Evolutionary conservation across 495 filamentous ascomycete genomes (phyloP), one percentile per base, ranked within the genome.

Genomic region (Tuber brumale): DNA sequence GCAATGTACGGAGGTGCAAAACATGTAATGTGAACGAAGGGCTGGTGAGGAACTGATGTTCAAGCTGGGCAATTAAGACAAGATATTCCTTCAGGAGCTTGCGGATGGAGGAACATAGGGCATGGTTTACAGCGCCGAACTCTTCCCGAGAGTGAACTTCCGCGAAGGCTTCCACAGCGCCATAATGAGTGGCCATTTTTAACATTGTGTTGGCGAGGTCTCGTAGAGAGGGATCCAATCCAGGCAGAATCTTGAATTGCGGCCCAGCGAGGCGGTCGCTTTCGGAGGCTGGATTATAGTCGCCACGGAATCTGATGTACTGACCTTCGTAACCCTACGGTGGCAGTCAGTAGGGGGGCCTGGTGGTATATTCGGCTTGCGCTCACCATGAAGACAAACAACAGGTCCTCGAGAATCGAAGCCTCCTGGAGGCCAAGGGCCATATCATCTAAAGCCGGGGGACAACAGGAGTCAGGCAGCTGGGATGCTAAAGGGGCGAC

Each of bases 41-140:
- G 81, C 93, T 95, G 45, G 92, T 96, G 71, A 98, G 86, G 77
- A 95, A 90, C 78, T 97, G 94, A 74, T 92, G 91, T 83, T 99
- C 95, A 70, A 99, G 86, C 84, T 99, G 95, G 27, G 93, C 93
- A 71, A 98, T 89, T 79, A 99, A 89, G 61, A 95, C 90, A 70
- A 98, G 85, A 84, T 98, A 97, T 81, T 99, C 95, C 45, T 96
- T 94, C 48, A 99, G 85, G 27, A 95, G 85, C 82, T 94, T 97
- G 70, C 96, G 89, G 71, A 98, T 94, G 1, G 94, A 91, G 9
- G 95, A 94, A 83, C 96, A 97, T 39, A 99, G 86, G 3, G 95
- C 94, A 85, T 99, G 95, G 83, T 95, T 97, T 77, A 99, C 94
- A n/a, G 92, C 91, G 3, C 95, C 95, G 84, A 92, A 97, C 81